A percentile compares a stretch with the other conserved stretches of the same genome.
Evolutionary conservation across 495 filamentous ascomycete genomes (phyloP).

Genomic region (Xylaria acuta): DNA sequence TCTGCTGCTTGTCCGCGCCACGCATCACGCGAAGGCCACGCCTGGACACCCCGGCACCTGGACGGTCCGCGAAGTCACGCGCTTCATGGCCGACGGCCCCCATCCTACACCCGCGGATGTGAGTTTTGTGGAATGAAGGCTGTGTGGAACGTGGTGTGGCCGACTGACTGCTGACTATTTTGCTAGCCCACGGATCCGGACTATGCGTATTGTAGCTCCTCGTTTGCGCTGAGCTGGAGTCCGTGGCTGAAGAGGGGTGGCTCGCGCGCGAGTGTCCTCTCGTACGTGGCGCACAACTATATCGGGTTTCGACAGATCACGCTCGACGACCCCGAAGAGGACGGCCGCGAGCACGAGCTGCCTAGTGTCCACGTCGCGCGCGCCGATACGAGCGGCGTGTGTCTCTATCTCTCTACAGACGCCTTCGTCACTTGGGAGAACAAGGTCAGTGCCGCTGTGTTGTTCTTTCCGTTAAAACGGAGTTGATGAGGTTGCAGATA

Average conservation of each 20-base stretch:
- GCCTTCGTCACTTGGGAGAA: slow-evolving; percentile 57
- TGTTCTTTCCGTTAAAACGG: background rate
- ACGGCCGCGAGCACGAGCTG: slow-evolving; percentile 18
- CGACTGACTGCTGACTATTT: slow-evolving; percentile 6
- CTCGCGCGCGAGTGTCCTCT: slow-evolving; percentile 44
- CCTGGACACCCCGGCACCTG: slow-evolving; percentile 41
- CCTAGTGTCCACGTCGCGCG: slow-evolving; percentile 38
- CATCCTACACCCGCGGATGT: slow-evolving; percentile 42
- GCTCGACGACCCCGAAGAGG: slow-evolving; percentile 24
- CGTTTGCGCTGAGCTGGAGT: slow-evolving; percentile 53
- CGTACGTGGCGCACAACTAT: slow-evolving; percentile 49
- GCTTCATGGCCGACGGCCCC: slow-evolving; percentile 52
- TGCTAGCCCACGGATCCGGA: slow-evolving; percentile 45
- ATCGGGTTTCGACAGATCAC: slow-evolving; percentile 54
- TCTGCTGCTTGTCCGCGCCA: slow-evolving; percentile 48
- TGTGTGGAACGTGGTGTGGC: background rate
- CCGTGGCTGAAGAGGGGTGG: slow-evolving; percentile 46
- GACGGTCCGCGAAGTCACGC: slow-evolving; percentile 49
- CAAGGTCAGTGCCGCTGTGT: slow-evolving; percentile 35
- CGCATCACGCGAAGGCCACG: slow-evolving; percentile 29
- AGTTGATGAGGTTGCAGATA: slow-evolving; percentile 41
- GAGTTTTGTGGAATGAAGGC: slow-evolving; percentile 23
- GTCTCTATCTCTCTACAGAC: slow-evolving; percentile 50
- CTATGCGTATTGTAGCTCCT: slow-evolving; percentile 47
- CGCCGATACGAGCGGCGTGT: slow-evolving; percentile 46